A percentile compares a stretch with the other conserved stretches of the same genome.
Evolutionary conservation across 495 filamentous ascomycete species (phyloP).

Genomic region (Friedmanniomyces endolithicus): DNA sequence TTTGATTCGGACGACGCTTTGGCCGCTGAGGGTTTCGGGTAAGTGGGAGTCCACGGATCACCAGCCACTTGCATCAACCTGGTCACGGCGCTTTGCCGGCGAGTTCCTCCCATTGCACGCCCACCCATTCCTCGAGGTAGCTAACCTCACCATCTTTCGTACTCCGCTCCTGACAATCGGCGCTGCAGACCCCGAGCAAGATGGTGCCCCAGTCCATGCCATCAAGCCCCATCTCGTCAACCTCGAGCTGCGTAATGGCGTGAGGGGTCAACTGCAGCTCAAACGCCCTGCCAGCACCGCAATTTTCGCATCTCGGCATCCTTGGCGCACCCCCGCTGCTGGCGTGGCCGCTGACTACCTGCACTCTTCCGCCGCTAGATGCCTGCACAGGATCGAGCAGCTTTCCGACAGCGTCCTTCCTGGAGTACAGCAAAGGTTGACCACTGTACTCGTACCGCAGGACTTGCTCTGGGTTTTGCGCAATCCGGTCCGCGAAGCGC

Average conservation of each 20-base stretch:
- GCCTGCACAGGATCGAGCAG: slow-evolving; percentile 34
- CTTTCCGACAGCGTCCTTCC: slow-evolving; percentile 60
- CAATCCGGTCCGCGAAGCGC: slow-evolving; percentile 73
- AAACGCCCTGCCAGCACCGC: slow-evolving; percentile 65
- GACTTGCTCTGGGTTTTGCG: slow-evolving; percentile 87
- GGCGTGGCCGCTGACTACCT: slow-evolving; percentile 20
- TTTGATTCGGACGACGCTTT: too few species aligned
- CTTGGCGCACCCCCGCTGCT: slow-evolving; percentile 24
- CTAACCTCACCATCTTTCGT: slow-evolving; percentile 41
- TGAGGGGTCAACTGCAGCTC: slow-evolving; percentile 85
- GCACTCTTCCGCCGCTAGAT: slow-evolving; percentile 21
- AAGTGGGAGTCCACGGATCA: too few species aligned
- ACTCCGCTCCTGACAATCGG: slow-evolving; percentile 50
- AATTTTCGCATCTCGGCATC: slow-evolving; percentile 67
- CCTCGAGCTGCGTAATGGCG: slow-evolving; percentile 80
- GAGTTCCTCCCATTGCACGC: slow-evolving; percentile 79
- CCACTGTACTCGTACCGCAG: slow-evolving; percentile 86
- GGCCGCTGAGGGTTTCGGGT: too few species aligned
- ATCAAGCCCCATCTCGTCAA: slow-evolving; percentile 60
- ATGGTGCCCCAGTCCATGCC: slow-evolving; percentile 99
- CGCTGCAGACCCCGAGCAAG: slow-evolving; percentile 72
- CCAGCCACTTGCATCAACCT: too few species aligned
- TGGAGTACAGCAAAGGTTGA: slow-evolving; percentile 66
- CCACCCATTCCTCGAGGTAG: slow-evolving; percentile 89
- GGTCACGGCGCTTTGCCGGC: too few species aligned